Conservation (phyloP, 2,329 filamentous ascomycete genomes). For the Fusarium nurragi region DNA sequence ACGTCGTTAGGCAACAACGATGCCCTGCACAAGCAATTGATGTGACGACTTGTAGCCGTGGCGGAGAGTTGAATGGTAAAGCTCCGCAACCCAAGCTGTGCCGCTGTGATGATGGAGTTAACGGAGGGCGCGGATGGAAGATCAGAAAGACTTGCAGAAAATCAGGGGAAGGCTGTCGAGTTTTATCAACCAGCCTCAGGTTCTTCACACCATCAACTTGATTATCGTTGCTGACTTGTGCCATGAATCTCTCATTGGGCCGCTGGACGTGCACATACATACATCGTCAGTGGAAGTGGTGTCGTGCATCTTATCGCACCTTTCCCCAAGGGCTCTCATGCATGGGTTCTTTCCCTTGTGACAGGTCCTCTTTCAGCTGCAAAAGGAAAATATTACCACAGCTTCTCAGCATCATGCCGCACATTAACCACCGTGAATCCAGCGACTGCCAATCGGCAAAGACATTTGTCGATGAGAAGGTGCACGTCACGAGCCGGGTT, state of each 20-base stretch:
- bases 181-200: constrained; percentile 38
- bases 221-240: constrained; percentile 15
- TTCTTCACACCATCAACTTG: constrained; percentile 34
- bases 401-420: constrained; percentile 31
- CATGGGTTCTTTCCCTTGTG: constrained; percentile 39
- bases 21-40: constrained; percentile 1
- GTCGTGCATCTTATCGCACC: constrained; percentile 36
- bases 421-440: constrained; percentile 30
- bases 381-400: constrained; percentile 19
- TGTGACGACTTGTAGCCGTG: background rate
- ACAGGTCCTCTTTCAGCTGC: constrained; percentile 26
- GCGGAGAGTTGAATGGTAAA: constrained; percentile 15
- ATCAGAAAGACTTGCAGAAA: background rate
- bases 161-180: constrained; percentile 21
- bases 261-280: constrained; percentile 27
- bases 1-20: constrained; percentile 19
- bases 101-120: constrained; percentile 11
- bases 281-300: constrained; percentile 35
- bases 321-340: constrained; percentile 33
- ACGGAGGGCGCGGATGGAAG: constrained; percentile 4
- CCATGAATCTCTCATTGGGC: constrained; percentile 20
- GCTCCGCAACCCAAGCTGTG: constrained; percentile 26
- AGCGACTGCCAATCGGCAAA: constrained; percentile 23
- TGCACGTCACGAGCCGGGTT: constrained; percentile 6
- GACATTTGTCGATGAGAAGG: constrained; percentile 9